These are phyloP conservation scores for Fusarium chaquense DNA, from an alignment of 2,329 filamentous ascomycete genomes.

Conservation along the genomic window DNA sequence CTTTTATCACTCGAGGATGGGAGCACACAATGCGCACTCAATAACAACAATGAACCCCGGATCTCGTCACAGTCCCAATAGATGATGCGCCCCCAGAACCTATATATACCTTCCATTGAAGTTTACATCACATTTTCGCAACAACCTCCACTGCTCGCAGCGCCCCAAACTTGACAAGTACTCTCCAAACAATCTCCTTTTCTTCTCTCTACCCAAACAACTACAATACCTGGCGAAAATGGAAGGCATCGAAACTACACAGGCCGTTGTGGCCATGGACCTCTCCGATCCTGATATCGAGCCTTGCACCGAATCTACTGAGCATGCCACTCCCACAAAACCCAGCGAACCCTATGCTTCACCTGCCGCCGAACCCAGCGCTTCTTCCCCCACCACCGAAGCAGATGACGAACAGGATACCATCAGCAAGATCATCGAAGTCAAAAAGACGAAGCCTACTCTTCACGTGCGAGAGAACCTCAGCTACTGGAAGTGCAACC, in stretches of 20 bases:
- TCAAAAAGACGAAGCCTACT: constrained; percentile 22
- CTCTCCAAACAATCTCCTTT: not conserved
- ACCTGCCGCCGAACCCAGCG: not conserved
- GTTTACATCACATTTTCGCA: not conserved
- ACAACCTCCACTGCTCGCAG: not conserved
- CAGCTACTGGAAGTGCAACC: constrained; percentile 32
- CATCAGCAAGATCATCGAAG: constrained; percentile 7
- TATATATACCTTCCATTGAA: constrained; percentile 3
- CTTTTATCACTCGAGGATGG: constrained; percentile 13
- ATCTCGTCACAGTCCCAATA: not conserved
- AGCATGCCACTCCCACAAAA: not conserved
- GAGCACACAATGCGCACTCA: constrained; percentile 2
- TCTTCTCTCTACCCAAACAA: not conserved
- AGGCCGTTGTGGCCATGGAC: constrained; percentile 16
- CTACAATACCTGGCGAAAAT: not conserved
- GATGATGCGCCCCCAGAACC: constrained; percentile 2
- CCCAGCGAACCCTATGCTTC: not conserved
- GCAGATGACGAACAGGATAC: not conserved
- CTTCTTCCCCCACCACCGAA: not conserved
- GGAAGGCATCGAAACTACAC: constrained; percentile 17
- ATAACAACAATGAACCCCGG: constrained; percentile 12
- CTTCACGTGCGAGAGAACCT: constrained; percentile 24
- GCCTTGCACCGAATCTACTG: not conserved
- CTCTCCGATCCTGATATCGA: constrained; percentile 9
- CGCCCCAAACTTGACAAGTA: not conserved